A percentile compares a stretch with the other conserved stretches of the same genome.
phyloP scores from a whole-genome alignment of 2,329 filamentous ascomycete species.

The Trichothecium roseum region DNA sequence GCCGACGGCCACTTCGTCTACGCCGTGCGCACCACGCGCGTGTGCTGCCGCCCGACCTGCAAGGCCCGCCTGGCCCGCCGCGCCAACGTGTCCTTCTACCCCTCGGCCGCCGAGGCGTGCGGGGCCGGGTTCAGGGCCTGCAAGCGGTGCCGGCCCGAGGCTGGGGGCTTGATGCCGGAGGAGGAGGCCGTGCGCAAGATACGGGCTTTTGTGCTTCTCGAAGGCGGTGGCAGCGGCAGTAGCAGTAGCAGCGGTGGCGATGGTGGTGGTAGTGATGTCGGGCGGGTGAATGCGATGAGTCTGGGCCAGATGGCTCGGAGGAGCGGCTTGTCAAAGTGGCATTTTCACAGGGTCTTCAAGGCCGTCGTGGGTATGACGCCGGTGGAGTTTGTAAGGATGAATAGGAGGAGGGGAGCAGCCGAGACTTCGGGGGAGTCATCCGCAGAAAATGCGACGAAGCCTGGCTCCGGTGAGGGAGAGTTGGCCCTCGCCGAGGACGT shows the following conservation, averaged over 20 bases:
- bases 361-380: slow-evolving; percentile 39
- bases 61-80: slow-evolving; percentile 49
- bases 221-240: slow-evolving; percentile 4
- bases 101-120: slow-evolving; percentile 31
- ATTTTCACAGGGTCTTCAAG: slow-evolving; percentile 51
- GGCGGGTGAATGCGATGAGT: slow-evolving; percentile 12
- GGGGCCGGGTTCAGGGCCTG: slow-evolving; percentile 42
- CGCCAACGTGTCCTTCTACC: slow-evolving; percentile 48
- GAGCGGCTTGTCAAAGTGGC: slow-evolving; percentile 43
- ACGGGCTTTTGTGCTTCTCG: slow-evolving; percentile 17
- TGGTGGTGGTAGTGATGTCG: slow-evolving; percentile 4
- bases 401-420: not conserved
- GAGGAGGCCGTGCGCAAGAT: slow-evolving; percentile 32
- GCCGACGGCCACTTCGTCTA: slow-evolving; percentile 32
- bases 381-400: slow-evolving; percentile 17
- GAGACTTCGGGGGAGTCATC: not conserved
- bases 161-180: slow-evolving; percentile 27
- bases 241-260: slow-evolving; percentile 18
- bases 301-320: slow-evolving; percentile 37
- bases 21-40: slow-evolving; percentile 31
- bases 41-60: slow-evolving; percentile 53
- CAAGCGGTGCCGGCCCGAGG: slow-evolving; percentile 43
- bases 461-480: not conserved
- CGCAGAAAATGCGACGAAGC: slow-evolving; percentile 5
- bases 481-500: slow-evolving; percentile 2